Evolutionary conservation across 2,329 filamentous ascomycete species (phyloP).

Genomic region (Septoria linicola): DNA sequence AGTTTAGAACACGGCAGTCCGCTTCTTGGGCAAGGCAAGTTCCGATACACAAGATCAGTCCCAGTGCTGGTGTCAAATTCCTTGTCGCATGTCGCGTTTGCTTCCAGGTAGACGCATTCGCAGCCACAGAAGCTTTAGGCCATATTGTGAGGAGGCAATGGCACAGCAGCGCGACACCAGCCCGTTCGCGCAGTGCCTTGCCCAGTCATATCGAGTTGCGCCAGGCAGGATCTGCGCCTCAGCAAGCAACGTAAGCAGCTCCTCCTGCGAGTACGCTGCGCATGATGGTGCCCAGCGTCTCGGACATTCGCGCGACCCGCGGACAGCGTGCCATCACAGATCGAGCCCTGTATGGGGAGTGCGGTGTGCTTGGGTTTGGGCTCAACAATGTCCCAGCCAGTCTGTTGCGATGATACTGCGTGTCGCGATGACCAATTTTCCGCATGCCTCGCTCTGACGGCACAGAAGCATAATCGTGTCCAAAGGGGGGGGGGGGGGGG

Average conservation of each 20-base stretch:
- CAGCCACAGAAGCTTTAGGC: background rate
- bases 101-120: background rate
- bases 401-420: background rate
- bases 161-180: too few species aligned
- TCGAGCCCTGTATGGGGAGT: too few species aligned
- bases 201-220: background rate
- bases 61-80: background rate
- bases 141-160: background rate
- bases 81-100: background rate
- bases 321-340: too few species aligned
- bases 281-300: too few species aligned
- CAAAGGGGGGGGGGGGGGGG: too few species aligned
- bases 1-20: background rate
- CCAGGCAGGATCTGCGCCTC: slow-evolving; percentile 10
- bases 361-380: too few species aligned
- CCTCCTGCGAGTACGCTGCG: too few species aligned
- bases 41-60: background rate
- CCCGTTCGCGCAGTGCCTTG: too few species aligned
- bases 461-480: too few species aligned
- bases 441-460: too few species aligned
- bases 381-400: background rate
- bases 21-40: background rate
- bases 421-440: background rate
- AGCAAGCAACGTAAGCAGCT: too few species aligned
- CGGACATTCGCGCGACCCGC: too few species aligned